phyloP scores from a whole-genome alignment of 2,329 filamentous ascomycete species.

The Alternaria sp. region DNA sequence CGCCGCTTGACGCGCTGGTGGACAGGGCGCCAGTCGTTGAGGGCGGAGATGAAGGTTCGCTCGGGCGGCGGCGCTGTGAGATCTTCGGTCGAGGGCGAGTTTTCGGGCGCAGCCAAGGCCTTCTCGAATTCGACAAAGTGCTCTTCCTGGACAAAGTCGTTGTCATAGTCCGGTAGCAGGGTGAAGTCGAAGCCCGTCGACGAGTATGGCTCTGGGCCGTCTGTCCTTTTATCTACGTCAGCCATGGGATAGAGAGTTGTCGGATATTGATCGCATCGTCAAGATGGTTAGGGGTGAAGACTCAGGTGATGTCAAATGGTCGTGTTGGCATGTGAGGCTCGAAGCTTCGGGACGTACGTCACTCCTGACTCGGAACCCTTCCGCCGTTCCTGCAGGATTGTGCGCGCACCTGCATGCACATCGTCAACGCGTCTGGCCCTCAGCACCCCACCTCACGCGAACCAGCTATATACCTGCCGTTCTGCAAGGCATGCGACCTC shows the following conservation, averaged over 20 bases:
- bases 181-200: conserved; percentile 72
- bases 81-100: conserved; percentile 70
- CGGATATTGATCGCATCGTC: conserved; percentile 29
- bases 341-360: conserved; percentile 19
- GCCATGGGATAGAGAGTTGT: conserved; percentile 45
- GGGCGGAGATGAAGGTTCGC: conserved; percentile 78
- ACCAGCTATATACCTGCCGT: background rate
- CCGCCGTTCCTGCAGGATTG: conserved; percentile 8
- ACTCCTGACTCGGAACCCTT: conserved; percentile 12
- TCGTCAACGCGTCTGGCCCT: background rate
- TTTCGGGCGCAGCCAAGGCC: conserved; percentile 83
- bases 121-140: conserved; percentile 81
- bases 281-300: background rate
- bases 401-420: background rate
- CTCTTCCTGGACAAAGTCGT: conserved; percentile 76
- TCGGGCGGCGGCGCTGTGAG: conserved; percentile 55
- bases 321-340: conserved; percentile 14
- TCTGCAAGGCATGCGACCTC: conserved; percentile 31
- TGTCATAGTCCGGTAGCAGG: conserved; percentile 79
- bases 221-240: conserved; percentile 56
- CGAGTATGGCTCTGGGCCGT: conserved; percentile 68
- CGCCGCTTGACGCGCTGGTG: conserved; percentile 70
- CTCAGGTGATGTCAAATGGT: conserved; percentile 5
- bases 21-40: conserved; percentile 95
- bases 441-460: background rate